Conservation (phyloP, 371 early-diverging fungal species). For the Syncephalastrum sp. region DNA sequence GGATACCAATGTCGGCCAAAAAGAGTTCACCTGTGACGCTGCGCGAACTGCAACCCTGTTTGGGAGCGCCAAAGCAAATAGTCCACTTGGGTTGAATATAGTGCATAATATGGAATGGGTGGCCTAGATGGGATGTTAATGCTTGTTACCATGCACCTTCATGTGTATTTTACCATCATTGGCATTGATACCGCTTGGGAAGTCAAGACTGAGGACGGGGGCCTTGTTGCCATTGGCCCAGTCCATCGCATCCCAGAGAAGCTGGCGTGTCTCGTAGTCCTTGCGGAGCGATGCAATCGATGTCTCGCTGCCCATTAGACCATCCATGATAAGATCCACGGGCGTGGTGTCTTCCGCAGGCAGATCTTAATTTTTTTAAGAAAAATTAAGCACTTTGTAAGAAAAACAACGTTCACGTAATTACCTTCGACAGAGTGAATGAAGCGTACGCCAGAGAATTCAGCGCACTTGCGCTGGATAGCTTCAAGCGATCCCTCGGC, state of each 20-base stretch:
- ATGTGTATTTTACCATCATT: slow-evolving; percentile 39
- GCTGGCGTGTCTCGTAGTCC: slow-evolving; percentile 46
- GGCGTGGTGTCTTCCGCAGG: slow-evolving; percentile 57
- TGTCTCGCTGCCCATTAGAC: slow-evolving; percentile 63
- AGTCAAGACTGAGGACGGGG: slow-evolving; percentile 68
- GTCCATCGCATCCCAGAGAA: slow-evolving; percentile 62
- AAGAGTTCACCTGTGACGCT: slow-evolving; percentile 71
- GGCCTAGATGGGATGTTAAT: slow-evolving; percentile 13
- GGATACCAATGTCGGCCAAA: slow-evolving; percentile 78
- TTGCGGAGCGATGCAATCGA: slow-evolving; percentile 51
- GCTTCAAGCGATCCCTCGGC: slow-evolving; percentile 14
- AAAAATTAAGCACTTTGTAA: neutral
- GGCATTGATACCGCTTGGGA: slow-evolving; percentile 72
- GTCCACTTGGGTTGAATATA: slow-evolving; percentile 71
- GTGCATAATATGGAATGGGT: slow-evolving; percentile 35
- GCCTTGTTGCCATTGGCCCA: slow-evolving; percentile 79
- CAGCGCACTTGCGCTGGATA: slow-evolving; percentile 28
- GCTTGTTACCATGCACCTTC: neutral
- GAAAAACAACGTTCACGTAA: too few relatives aligned
- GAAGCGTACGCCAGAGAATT: slow-evolving; percentile 30
- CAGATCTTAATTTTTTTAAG: slow-evolving; percentile 23
- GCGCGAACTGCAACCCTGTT: slow-evolving; percentile 58
- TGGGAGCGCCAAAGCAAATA: slow-evolving; percentile 75
- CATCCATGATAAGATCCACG: slow-evolving; percentile 81
- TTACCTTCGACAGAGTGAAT: slow-evolving; percentile 34